phyloP scores from a whole-genome alignment of 192 early-diverging fungal genomes.

The Umbelopsis sp. region DNA sequence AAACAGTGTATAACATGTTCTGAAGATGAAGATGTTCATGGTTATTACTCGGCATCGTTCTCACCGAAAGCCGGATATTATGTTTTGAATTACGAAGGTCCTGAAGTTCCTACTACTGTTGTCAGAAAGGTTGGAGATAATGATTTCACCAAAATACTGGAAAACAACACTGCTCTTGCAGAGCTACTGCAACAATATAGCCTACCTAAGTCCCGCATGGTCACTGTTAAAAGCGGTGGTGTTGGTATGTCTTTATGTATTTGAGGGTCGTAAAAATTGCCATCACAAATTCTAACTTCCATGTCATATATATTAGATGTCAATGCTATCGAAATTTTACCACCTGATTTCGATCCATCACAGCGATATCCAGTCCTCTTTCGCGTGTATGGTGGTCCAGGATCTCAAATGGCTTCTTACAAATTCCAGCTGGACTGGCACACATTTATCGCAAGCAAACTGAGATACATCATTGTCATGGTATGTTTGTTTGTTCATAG shows the following conservation, averaged over 20 bases:
- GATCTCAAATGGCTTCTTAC: constrained; percentile 77
- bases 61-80: constrained; percentile 76
- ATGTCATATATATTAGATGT: constrained; percentile 41
- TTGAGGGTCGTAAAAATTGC: neutral
- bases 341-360: constrained; percentile 73
- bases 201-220: constrained; percentile 54
- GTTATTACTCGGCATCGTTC: constrained; percentile 72
- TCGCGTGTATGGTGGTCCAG: constrained; percentile 88
- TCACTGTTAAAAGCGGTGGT: constrained; percentile 38
- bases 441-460: constrained; percentile 62
- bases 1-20: constrained; percentile 36
- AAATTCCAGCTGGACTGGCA: constrained; percentile 74
- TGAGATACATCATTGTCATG: constrained; percentile 68
- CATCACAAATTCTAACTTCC: neutral
- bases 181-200: constrained; percentile 53
- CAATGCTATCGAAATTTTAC: constrained; percentile 81
- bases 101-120: constrained; percentile 78
- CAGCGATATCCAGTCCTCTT: constrained; percentile 88
- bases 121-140: constrained; percentile 57
- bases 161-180: constrained; percentile 56
- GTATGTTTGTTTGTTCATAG: constrained; percentile 37
- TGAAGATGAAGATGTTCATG: constrained; percentile 43
- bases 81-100: constrained; percentile 78
- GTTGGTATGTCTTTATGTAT: constrained; percentile 14
- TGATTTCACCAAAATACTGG: constrained; percentile 56